Percentiles rank a stretch among this genome's conserved stretches.
phyloP scores from a whole-genome alignment of 305 asterid species.

The Coffea humblotiana region DNA sequence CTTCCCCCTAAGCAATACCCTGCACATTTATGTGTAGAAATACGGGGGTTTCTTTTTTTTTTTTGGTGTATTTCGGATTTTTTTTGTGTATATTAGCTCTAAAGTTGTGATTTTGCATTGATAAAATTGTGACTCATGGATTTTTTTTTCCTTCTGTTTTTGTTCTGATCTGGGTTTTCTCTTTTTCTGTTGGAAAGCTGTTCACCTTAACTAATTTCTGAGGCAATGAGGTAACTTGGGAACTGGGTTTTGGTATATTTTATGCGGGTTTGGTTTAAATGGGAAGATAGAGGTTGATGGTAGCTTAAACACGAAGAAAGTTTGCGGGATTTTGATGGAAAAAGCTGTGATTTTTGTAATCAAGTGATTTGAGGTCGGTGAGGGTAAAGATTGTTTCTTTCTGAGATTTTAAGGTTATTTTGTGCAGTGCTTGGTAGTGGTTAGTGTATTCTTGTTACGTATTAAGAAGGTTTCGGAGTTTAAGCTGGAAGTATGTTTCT shows the following conservation, averaged over 20 bases:
- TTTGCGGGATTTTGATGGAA: neutral
- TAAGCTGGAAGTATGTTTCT: neutral
- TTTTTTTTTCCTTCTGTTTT: neutral
- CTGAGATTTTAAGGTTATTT: neutral
- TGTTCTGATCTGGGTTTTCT: neutral
- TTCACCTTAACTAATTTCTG: neutral
- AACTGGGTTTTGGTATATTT: constrained; percentile 7
- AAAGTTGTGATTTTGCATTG: neutral
- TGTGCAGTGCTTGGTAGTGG: neutral
- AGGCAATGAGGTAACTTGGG: constrained; percentile 10
- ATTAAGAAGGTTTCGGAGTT: neutral
- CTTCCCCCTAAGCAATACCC: no score
- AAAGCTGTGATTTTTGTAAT: neutral
- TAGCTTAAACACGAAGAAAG: neutral
- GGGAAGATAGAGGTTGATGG: neutral
- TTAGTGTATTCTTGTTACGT: neutral
- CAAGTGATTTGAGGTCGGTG: neutral
- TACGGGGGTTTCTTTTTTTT: neutral
- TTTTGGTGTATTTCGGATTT: neutral
- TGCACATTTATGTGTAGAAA: neutral
- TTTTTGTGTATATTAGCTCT: neutral
- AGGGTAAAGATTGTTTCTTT: constrained; percentile 10
- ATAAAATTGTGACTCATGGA: neutral
- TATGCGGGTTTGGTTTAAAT: neutral
- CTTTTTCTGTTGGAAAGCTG: neutral